phyloP scores from a whole-genome alignment of 176 grass and related monocot genomes.

The Melocanna baccifera region DNA sequence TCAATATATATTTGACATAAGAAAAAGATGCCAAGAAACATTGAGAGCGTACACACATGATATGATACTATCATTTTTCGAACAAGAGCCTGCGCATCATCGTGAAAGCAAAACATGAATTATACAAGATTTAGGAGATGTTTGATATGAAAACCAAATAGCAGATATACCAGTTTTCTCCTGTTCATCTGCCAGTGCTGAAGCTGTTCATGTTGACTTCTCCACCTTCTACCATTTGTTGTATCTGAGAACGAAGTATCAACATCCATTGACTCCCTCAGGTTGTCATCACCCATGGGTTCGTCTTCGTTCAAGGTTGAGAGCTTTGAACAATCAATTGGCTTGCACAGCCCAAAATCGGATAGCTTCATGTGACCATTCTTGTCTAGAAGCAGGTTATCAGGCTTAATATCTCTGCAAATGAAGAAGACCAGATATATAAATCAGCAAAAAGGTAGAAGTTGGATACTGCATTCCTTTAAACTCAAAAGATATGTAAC shows the following conservation, averaged over 20 bases:
- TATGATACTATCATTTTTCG: neutral
- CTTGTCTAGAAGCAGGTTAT: slow-evolving; percentile 92
- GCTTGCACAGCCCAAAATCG: slow-evolving; percentile 97
- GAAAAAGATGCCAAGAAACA: slow-evolving; percentile 19
- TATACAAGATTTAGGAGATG: neutral
- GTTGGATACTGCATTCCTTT: neutral
- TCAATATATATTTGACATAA: slow-evolving; percentile 33
- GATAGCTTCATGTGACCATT: slow-evolving; percentile 98
- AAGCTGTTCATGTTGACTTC: slow-evolving; percentile 81
- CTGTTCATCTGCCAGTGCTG: slow-evolving; percentile 98
- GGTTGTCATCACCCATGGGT: slow-evolving; percentile 79
- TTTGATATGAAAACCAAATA: neutral
- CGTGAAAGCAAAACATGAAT: neutral
- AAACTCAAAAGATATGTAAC: slow-evolving; percentile 47
- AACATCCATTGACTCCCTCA: slow-evolving; percentile 89
- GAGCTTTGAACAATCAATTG: slow-evolving; percentile 90
- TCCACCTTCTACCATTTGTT: slow-evolving; percentile 80
- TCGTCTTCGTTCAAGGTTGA: slow-evolving; percentile 95
- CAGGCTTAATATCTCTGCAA: slow-evolving; percentile 98
- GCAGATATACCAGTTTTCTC: slow-evolving; percentile 71
- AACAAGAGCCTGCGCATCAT: neutral
- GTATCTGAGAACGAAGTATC: slow-evolving; percentile 63
- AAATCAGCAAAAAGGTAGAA: slow-evolving; percentile 28
- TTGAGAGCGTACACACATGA: neutral
- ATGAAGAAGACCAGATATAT: slow-evolving; percentile 31